Evolutionary conservation across 2,329 filamentous ascomycete genomes (phyloP).

Genomic region (Aspergillus sp.): DNA sequence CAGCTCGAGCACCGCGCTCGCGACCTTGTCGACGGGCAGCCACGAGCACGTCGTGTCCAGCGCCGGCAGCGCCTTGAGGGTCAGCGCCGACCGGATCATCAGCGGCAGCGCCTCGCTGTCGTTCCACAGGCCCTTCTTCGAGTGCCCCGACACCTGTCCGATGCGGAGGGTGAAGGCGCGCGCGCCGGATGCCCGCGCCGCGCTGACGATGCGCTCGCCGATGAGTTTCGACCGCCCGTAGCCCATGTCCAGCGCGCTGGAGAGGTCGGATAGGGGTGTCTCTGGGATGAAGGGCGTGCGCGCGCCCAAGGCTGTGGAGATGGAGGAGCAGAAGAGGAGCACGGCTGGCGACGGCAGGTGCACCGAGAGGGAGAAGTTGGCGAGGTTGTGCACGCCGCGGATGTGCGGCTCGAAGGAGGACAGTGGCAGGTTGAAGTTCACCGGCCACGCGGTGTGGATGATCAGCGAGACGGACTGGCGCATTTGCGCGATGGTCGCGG

Average conservation of each 20-base stretch:
- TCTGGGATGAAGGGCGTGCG: slow-evolving; percentile 7
- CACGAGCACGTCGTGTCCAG: slow-evolving; percentile 28
- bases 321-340: slow-evolving; percentile 50
- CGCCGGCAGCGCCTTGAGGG: slow-evolving; percentile 23
- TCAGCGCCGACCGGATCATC: slow-evolving; percentile 32
- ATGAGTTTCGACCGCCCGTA: slow-evolving; percentile 34
- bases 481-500: slow-evolving; percentile 37
- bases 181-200: slow-evolving; percentile 23
- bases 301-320: neutral
- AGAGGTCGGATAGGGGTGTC: slow-evolving; percentile 9
- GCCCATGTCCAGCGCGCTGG: slow-evolving; percentile 26
- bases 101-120: slow-evolving; percentile 32
- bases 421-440: slow-evolving; percentile 55
- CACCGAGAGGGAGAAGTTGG: slow-evolving; percentile 45
- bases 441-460: slow-evolving; percentile 56
- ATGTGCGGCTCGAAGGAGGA: slow-evolving; percentile 49
- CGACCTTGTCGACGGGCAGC: slow-evolving; percentile 32
- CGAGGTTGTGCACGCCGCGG: slow-evolving; percentile 44
- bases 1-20: slow-evolving; percentile 26
- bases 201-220: slow-evolving; percentile 31
- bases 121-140: slow-evolving; percentile 34
- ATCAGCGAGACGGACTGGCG: slow-evolving; percentile 44
- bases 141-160: slow-evolving; percentile 35
- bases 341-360: slow-evolving; percentile 28
- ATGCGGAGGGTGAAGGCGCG: slow-evolving; percentile 31